Evolutionary conservation across 805 yeast genomes (phyloP).

Genomic region (Zygoascus ofunaensis): DNA sequence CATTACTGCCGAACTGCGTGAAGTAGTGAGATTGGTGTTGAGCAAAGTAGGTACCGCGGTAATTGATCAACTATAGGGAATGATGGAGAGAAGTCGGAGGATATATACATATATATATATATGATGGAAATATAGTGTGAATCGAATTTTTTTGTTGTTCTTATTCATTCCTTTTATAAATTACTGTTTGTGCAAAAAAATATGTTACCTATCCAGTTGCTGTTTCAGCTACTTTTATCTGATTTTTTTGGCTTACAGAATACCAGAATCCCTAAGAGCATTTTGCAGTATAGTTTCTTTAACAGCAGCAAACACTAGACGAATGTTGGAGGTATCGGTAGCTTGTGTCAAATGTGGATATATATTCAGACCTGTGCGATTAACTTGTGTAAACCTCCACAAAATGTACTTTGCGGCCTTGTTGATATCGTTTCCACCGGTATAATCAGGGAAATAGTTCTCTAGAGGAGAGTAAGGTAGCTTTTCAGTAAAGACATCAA

Average conservation of each 20-base stretch:
- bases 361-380: conserved; percentile 69
- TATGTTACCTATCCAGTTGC: no score
- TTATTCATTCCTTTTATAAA: no score
- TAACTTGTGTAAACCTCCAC: conserved; percentile 81
- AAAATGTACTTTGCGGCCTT: conserved; percentile 87
- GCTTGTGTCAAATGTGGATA: conserved; percentile 91
- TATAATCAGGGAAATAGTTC: conserved; percentile 79
- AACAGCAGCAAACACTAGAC: conserved; percentile 76
- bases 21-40: conserved; percentile 27
- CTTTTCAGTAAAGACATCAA: conserved; percentile 83
- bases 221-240: no score
- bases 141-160: no score
- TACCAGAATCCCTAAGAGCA: conserved; percentile 65
- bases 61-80: background rate
- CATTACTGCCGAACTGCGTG: conserved; percentile 28
- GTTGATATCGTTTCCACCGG: conserved; percentile 80
- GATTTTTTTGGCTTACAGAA: no score
- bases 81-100: no score
- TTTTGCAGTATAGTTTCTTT: conserved; percentile 73
- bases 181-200: no score
- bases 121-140: no score
- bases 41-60: conserved; percentile 28
- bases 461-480: conserved; percentile 73
- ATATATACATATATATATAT: background rate
- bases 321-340: conserved; percentile 83